Conservation (phyloP, 768 basidiomycete genomes). For the Leccinum truebloodii region DNA sequence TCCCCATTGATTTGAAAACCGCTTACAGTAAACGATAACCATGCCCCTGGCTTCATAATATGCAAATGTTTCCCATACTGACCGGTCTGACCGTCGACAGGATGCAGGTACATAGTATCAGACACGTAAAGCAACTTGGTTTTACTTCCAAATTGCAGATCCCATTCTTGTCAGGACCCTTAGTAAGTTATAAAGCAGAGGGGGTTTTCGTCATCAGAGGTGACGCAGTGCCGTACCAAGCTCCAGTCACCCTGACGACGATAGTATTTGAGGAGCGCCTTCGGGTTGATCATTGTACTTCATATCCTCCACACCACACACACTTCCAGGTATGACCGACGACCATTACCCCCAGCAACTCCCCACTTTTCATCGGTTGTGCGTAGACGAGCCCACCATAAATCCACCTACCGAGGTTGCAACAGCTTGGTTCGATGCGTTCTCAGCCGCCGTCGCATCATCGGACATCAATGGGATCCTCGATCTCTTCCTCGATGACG, state of each 20-base stretch:
- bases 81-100: too few species aligned
- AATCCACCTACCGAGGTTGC: conserved; percentile 24
- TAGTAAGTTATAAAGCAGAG: too few species aligned
- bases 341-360: conserved; percentile 25
- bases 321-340: conserved; percentile 18
- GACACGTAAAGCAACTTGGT: too few species aligned
- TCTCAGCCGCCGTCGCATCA: conserved; percentile 25
- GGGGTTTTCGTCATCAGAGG: too few species aligned
- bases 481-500: conserved; percentile 32
- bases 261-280: not conserved
- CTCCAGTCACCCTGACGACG: not conserved
- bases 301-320: not conserved
- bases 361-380: conserved; percentile 30
- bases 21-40: too few species aligned
- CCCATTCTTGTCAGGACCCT: too few species aligned
- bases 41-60: too few species aligned
- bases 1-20: too few species aligned
- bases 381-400: conserved; percentile 21
- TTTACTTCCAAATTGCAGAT: too few species aligned
- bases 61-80: too few species aligned
- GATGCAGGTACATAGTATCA: too few species aligned
- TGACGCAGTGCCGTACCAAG: not conserved
- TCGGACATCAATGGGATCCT: conserved; percentile 19
- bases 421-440: conserved; percentile 25
- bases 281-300: not conserved